phyloP scores from a whole-genome alignment of 805 yeast genomes.

The Ogataea methanolica region DNA sequence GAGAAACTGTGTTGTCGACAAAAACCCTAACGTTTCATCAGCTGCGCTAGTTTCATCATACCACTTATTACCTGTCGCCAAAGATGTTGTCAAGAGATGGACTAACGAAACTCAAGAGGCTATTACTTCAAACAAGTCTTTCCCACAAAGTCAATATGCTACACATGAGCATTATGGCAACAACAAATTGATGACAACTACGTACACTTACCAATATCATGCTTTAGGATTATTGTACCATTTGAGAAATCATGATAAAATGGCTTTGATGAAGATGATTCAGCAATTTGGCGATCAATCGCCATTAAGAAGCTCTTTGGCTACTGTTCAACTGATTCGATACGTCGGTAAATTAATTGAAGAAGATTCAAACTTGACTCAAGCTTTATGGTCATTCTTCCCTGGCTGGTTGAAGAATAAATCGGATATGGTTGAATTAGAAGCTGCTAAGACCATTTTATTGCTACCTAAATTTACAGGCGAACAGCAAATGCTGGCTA shows the following conservation, averaged over 20 bases:
- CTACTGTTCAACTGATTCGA: slow-evolving; percentile 80
- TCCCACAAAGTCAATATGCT: slow-evolving; percentile 45
- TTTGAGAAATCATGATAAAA: slow-evolving; percentile 83
- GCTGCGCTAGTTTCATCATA: slow-evolving; percentile 94
- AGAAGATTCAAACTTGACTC: slow-evolving; percentile 64
- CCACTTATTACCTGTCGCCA: slow-evolving; percentile 83
- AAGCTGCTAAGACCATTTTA: slow-evolving; percentile 77
- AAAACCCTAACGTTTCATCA: slow-evolving; percentile 79
- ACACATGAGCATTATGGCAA: slow-evolving; percentile 53
- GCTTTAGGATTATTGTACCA: slow-evolving; percentile 89
- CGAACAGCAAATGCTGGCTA: slow-evolving; percentile 65
- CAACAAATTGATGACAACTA: slow-evolving; percentile 57
- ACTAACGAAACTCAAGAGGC: slow-evolving; percentile 92
- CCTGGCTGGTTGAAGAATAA: slow-evolving; percentile 71
- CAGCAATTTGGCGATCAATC: slow-evolving; percentile 63
- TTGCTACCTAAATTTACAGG: slow-evolving; percentile 51
- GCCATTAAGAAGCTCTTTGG: slow-evolving; percentile 71
- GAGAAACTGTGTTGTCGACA: slow-evolving; percentile 90
- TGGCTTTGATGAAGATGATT: slow-evolving; percentile 89
- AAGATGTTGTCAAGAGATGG: slow-evolving; percentile 90
- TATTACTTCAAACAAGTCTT: slow-evolving; percentile 56
- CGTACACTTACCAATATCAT: slow-evolving; percentile 89
- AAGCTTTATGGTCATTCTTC: slow-evolving; percentile 60
- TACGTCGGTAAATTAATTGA: slow-evolving; percentile 66
- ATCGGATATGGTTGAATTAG: slow-evolving; percentile 86